Base-by-base conservation (phyloP, 805 yeast species). In the Yarrowia deformans region DNA sequence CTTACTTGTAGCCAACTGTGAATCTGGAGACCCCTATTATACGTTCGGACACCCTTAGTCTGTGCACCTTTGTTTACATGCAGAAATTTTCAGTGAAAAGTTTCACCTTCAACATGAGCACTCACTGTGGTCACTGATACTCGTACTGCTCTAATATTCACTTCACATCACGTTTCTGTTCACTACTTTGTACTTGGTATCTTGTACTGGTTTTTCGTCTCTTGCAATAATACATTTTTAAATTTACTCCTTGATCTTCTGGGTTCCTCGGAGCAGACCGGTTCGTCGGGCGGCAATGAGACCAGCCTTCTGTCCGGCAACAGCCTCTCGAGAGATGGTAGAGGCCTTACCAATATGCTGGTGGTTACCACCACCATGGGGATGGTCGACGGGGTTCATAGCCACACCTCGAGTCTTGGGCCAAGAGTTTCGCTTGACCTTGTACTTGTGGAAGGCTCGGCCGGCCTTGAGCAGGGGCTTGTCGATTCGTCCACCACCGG, bases 311-410 rank as follows among this genome's bases (percentile, higher is more conserved):
- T 94, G 99, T 91, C 99, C 99, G 81, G 99, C 87, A 83, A 94
- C 98, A 77, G 98, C 98, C 85, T 97, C 97, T 90, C 98, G 92
- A 78, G 97, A 90, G 80, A 94, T 94, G 81, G 98, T 94, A 79
- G 98, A 94, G 81, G 98, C 98, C 89, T 94, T 94, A 93, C 98
- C 98, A 87, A 93, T 94, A 85, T 94, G 98, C 88, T 94, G 98
- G 86, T 94, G 98, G 97, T 93, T 93, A 94, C 99, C 99, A 94
- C 99, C 98, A 91, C 99, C 99, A 85, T 94, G 99, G 84, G 99
- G 99, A 88, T 94, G 99, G 84, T 94, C 99, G 84, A 94, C 99
- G 84, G 98, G 98, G 88, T 94, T 94, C 99, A 95, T 94, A 84
- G 99, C 99, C 83, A 94, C 98, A 94, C 98, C 99, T 88, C 98